These are phyloP conservation scores for Pulveroboletus ravenelii DNA, from an alignment of 768 basidiomycete genomes.

Conservation along the genomic window DNA sequence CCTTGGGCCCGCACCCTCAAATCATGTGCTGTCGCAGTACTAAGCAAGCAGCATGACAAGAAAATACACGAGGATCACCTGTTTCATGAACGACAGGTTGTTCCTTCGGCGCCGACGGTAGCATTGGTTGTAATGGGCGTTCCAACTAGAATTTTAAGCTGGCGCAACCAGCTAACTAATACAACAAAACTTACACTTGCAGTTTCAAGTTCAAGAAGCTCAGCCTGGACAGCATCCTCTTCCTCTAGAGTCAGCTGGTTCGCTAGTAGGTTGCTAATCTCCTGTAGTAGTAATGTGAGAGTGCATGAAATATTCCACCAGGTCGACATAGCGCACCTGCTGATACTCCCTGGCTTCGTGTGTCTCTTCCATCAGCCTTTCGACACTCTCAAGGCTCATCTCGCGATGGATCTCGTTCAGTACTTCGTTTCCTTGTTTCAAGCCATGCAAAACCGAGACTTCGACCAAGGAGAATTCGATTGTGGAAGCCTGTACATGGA, in stretches of 20 bases:
- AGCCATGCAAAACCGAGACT: slow-evolving; percentile 85
- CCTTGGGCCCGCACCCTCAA: neutral
- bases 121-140: slow-evolving; percentile 28
- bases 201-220: slow-evolving; percentile 65
- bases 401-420: slow-evolving; percentile 92
- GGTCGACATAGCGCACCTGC: slow-evolving; percentile 44
- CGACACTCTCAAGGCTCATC: slow-evolving; percentile 89
- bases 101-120: slow-evolving; percentile 54
- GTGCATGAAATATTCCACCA: neutral
- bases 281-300: slow-evolving; percentile 45
- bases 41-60: slow-evolving; percentile 2
- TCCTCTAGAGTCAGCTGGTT: slow-evolving; percentile 83
- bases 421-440: slow-evolving; percentile 91
- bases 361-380: slow-evolving; percentile 89
- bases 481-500: slow-evolving; percentile 70
- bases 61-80: slow-evolving; percentile 23
- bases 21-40: slow-evolving; percentile 1
- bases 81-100: slow-evolving; percentile 32
- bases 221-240: slow-evolving; percentile 88
- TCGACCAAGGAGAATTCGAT: slow-evolving; percentile 97
- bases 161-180: neutral
- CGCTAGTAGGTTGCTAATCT: slow-evolving; percentile 83
- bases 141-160: slow-evolving; percentile 26
- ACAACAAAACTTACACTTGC: slow-evolving; percentile 46
- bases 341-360: slow-evolving; percentile 92